Percentiles rank a stretch among this genome's conserved stretches.
phyloP scores from a whole-genome alignment of 768 basidiomycete species.

The Phylloporus scabripes region DNA sequence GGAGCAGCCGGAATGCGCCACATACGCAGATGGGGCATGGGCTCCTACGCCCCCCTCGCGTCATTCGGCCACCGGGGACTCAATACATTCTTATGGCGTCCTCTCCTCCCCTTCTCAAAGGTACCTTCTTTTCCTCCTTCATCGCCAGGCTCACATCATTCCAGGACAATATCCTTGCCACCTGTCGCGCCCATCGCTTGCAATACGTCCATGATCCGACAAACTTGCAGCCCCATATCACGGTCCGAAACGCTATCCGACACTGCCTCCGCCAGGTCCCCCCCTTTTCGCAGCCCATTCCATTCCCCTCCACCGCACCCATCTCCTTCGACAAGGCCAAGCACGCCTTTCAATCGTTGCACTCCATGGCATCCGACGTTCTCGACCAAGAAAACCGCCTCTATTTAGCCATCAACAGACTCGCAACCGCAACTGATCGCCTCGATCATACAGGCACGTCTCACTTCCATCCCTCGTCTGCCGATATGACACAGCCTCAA shows the following conservation, averaged over 20 bases:
- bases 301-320: constrained; percentile 29
- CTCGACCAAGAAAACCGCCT: constrained; percentile 34
- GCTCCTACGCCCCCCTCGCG: constrained; percentile 33
- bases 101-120: constrained; percentile 64
- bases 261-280: constrained; percentile 29
- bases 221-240: constrained; percentile 70
- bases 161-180: constrained; percentile 78
- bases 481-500: constrained; percentile 27
- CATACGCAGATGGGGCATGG: constrained; percentile 78
- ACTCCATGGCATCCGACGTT: constrained; percentile 31
- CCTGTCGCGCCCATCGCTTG: constrained; percentile 58
- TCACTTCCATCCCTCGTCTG: neutral
- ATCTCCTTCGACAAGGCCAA: constrained; percentile 32
- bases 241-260: constrained; percentile 71
- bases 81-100: constrained; percentile 64
- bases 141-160: neutral
- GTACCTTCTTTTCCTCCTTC: constrained; percentile 32
- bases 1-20: constrained; percentile 67
- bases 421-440: constrained; percentile 34
- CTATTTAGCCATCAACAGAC: constrained; percentile 31
- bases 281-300: constrained; percentile 9
- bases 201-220: constrained; percentile 62
- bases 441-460: constrained; percentile 43
- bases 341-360: constrained; percentile 24
- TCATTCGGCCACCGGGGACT: constrained; percentile 54